Evolutionary conservation across 768 basidiomycete species (phyloP).

Genomic region (Tylopilus vinaceipallidus): DNA sequence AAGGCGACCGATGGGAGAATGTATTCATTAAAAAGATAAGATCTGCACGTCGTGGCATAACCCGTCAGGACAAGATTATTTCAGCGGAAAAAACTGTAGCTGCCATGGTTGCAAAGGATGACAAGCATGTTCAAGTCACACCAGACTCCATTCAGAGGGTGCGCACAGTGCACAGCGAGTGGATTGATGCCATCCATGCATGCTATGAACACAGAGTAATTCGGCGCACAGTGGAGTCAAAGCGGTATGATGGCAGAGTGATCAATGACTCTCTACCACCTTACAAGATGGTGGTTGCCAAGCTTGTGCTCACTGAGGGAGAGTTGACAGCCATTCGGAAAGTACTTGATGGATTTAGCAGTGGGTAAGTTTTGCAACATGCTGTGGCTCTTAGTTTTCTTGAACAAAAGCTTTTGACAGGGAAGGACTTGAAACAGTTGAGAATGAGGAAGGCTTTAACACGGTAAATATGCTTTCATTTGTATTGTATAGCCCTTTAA

Average conservation of each 20-base stretch:
- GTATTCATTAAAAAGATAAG: not conserved
- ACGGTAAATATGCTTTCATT: not conserved
- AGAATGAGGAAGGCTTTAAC: conserved; percentile 2
- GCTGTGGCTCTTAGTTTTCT: no score
- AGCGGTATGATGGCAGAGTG: not conserved
- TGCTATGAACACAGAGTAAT: not conserved
- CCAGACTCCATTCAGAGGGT: conserved; percentile 1
- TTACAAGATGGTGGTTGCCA: not conserved
- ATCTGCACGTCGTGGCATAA: conserved; percentile 1
- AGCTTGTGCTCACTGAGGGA: not conserved
- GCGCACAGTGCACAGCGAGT: not conserved
- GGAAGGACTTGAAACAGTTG: not conserved
- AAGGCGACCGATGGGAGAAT: not conserved
- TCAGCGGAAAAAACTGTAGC: conserved; percentile 1
- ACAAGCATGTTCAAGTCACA: not conserved
- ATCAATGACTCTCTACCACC: conserved; percentile 5
- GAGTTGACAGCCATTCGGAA: not conserved
- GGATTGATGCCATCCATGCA: conserved; percentile 1
- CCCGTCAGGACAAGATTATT: not conserved
- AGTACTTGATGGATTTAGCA: conserved; percentile 3
- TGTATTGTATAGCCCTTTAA: not conserved
- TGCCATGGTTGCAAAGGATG: not conserved
- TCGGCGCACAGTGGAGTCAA: conserved; percentile 3
- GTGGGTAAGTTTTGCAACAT: not conserved
- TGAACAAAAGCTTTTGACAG: not conserved